Evolutionary conservation across 2,329 filamentous ascomycete species (phyloP), one percentile per base, ranked within the genome.

Genomic region (Dactylellina haptotyla): DNA sequence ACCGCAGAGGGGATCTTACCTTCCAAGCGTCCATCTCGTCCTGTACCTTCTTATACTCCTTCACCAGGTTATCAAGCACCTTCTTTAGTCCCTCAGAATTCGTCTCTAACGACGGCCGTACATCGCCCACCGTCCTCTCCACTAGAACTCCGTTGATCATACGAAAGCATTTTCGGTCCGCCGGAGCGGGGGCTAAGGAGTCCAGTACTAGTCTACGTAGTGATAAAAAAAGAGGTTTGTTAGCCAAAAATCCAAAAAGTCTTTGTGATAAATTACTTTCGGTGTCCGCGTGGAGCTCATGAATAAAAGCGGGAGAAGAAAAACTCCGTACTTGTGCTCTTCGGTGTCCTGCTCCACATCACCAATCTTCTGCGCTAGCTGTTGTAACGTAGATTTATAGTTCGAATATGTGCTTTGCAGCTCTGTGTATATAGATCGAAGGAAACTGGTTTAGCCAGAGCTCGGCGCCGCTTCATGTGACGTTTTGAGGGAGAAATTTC

Each of bases 21-120:
- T 99, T 99, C 95, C 95, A 99, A 82, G 90, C 93, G 81, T 99
- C 94, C 85, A 99, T 87, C 80, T 99, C 95, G 43, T 92, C 88
- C 81, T 99, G 93, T 83, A 97, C 96, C 30, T 85, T 83, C 84
- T 96, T 96, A 85, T 98, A 98, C 83, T 97, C 92, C 86, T 97
- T 97, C 77, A 98, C 87, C 76, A 99, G 83, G 80, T 97, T 94
- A 76, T 97, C 93, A 63, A 98, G 84, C 28, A 98, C 93, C 83
- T 97, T 96, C 83, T 90, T 95, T 80, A 99, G 81, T 1, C 95
- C 94, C 75, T 98, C 94, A 25, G 92, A 91, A 80, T 99, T 98
- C 18, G 93, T 98, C 83, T 92, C 90, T 74, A 99, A 85, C 25
- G 92, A 91, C 4, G 95, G 95, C 63, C 96, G 85, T 10, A 99